Percentiles rank a stretch among this genome's conserved stretches.
Conservation (phyloP, 192 early-diverging fungal species). For the Entophlyctis luteolus region DNA sequence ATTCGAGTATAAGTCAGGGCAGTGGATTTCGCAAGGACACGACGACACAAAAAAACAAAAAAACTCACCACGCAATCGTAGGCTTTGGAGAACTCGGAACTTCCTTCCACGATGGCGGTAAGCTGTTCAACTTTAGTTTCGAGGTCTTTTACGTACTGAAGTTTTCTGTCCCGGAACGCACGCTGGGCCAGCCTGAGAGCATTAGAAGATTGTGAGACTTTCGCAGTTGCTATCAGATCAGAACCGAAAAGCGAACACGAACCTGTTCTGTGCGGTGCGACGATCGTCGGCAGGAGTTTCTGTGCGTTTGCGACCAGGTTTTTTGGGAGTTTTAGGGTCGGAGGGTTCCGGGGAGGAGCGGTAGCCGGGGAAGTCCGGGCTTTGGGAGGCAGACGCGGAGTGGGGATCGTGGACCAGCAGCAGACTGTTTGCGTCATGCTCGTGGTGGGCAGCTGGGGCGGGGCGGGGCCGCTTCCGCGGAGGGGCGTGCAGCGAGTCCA, state of each 20-base stretch:
- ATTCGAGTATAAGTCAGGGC: no score
- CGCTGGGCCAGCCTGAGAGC: slow-evolving; percentile 3
- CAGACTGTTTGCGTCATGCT: no score
- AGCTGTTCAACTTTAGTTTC: slow-evolving; percentile 6
- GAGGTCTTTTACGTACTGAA: slow-evolving; percentile 12
- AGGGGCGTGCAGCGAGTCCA: no score
- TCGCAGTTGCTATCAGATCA: no score
- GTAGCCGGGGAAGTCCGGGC: no score
- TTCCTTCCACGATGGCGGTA: slow-evolving; percentile 1
- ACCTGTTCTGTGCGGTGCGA: slow-evolving; percentile 17
- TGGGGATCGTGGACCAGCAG: no score
- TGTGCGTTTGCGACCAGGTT: slow-evolving; percentile 1
- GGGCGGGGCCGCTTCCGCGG: no score
- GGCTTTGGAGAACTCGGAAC: background rate
- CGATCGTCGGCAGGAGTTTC: background rate
- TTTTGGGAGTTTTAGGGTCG: background rate
- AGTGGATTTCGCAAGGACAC: background rate
- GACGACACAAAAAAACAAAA: no score
- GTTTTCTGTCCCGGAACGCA: slow-evolving; percentile 14
- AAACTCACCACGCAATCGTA: no score
- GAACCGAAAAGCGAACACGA: background rate
- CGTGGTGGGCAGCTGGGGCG: no score
- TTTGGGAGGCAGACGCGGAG: no score
- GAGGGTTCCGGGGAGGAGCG: background rate
- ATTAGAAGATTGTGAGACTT: background rate